phyloP scores from a whole-genome alignment of 371 early-diverging fungal species.

The Mucor lusitanicus region DNA sequence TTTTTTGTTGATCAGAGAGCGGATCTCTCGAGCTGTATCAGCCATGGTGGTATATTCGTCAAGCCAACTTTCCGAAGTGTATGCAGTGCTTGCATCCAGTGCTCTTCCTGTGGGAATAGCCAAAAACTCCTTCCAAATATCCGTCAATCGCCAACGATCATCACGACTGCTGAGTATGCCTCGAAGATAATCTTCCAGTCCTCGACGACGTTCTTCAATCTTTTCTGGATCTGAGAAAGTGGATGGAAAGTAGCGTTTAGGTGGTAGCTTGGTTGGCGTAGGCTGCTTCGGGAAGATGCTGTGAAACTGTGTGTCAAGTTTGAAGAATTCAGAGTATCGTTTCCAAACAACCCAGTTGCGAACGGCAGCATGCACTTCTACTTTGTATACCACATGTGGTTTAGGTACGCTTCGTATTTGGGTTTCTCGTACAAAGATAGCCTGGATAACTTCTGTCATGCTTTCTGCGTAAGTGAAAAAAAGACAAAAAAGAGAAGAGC shows the following conservation, averaged over 20 bases:
- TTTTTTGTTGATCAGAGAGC: constrained; percentile 68
- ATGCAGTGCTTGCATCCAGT: constrained; percentile 38
- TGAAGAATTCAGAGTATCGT: constrained; percentile 84
- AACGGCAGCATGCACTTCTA: constrained; percentile 80
- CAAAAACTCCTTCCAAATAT: constrained; percentile 79
- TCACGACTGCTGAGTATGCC: constrained; percentile 75
- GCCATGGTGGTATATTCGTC: constrained; percentile 73
- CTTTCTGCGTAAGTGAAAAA: neutral
- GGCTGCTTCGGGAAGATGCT: constrained; percentile 63
- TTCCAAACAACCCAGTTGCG: constrained; percentile 89
- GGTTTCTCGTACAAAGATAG: constrained; percentile 66
- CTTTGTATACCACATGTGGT: constrained; percentile 71
- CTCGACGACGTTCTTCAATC: constrained; percentile 81
- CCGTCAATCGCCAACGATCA: constrained; percentile 77
- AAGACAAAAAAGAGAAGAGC: neutral
- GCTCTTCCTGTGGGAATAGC: constrained; percentile 63
- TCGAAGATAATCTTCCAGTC: constrained; percentile 79
- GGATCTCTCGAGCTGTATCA: constrained; percentile 67
- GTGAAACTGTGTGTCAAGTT: constrained; percentile 55
- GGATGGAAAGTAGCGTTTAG: constrained; percentile 69
- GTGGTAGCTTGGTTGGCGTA: constrained; percentile 65
- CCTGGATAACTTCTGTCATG: constrained; percentile 60
- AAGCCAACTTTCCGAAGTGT: constrained; percentile 84
- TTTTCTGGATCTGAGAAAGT: constrained; percentile 65
- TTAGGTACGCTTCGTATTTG: constrained; percentile 68